These are phyloP conservation scores for Nitzschia sp. DNA, from an alignment of 108 stramenopile species.

Conservation along the genomic window DNA sequence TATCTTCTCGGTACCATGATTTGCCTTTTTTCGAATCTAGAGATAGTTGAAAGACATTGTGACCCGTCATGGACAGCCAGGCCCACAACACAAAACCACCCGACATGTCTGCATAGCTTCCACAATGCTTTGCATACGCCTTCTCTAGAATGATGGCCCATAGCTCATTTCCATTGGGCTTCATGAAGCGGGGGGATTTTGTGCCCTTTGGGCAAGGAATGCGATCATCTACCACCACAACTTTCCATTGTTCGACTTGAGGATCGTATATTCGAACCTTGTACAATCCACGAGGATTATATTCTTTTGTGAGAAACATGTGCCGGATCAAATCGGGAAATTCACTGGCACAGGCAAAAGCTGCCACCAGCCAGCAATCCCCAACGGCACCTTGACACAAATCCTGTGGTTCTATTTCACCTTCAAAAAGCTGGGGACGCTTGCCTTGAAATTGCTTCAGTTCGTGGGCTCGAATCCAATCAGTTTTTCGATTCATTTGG, in stretches of 20 bases:
- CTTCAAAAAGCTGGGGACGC: conserved; percentile 46
- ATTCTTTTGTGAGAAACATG: conserved; percentile 33
- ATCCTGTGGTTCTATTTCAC: conserved; percentile 62
- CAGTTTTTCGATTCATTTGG: conserved; percentile 31
- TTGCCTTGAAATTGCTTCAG: conserved; percentile 30
- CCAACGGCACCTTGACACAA: conserved; percentile 81
- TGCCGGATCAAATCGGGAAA: conserved; percentile 62
- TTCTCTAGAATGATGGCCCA: conserved; percentile 96
- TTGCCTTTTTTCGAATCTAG: conserved; percentile 10
- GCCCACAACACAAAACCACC: conserved; percentile 83
- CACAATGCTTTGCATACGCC: conserved; percentile 92
- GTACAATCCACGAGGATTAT: conserved; percentile 18
- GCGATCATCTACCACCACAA: conserved; percentile 39
- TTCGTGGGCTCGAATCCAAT: conserved; percentile 40
- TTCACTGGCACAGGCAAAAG: conserved; percentile 84
- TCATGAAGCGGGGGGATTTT: conserved; percentile 51
- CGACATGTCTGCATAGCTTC: conserved; percentile 73
- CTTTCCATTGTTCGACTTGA: conserved; percentile 39
- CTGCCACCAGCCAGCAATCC: conserved; percentile 88
- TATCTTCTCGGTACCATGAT: conserved; percentile 46
- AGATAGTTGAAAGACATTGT: conserved; percentile 49
- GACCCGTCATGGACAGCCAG: conserved; percentile 73
- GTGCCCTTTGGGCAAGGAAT: conserved; percentile 41
- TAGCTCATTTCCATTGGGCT: conserved; percentile 66
- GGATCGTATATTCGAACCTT: conserved; percentile 42